Evolutionary conservation across 352 stramenopile species (phyloP), one percentile per base, ranked within the genome.

Genomic region (Peronospora belbahrii): DNA sequence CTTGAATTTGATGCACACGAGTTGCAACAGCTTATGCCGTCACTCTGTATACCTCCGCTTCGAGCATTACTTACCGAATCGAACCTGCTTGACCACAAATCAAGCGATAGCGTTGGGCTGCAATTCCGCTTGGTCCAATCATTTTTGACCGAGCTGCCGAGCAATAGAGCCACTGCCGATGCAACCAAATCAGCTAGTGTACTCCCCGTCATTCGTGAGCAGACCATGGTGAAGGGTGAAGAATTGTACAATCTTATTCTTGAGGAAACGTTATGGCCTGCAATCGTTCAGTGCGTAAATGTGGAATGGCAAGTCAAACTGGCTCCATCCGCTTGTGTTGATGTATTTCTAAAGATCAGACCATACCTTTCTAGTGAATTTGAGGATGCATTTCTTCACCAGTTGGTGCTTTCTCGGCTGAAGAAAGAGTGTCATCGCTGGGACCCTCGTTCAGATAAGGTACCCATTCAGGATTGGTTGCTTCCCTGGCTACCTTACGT

Each of bases 171-270:
- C 9, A 14, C 31, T 30, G 58, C 24, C 6, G 8, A 47, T 34
- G 6, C 37, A 9, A 32, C 43, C 23, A 20, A 42, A 20, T 35
- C 49, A 18, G 42, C 56, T 17, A 62, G 56, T 36, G 59, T 86
- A 9, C 76, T 88, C 20, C 70, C 78, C 7, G 58, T 84, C 11
- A 88, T 90, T 35, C 69, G 68, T 28, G 74, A 88, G 28, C 83
- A 85, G 36, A 61, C 65, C 0, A 67, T 70, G 52, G 67, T 56
- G 3, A 52, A 74, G 13, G 71, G 73, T 7, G 70, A 83, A 37
- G 72, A 87, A 19, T 44, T 87, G 8, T 89, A 87, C 58, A 91
- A 91, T 41, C 79, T 70, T 30, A 70, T 91, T 3, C 48, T 91
- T 23, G 80, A 91, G 45, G 74, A 89, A 52, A 67, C 69, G 3